Base-by-base conservation (phyloP, 805 yeast species). In the Wickerhamiella azyma region DNA sequence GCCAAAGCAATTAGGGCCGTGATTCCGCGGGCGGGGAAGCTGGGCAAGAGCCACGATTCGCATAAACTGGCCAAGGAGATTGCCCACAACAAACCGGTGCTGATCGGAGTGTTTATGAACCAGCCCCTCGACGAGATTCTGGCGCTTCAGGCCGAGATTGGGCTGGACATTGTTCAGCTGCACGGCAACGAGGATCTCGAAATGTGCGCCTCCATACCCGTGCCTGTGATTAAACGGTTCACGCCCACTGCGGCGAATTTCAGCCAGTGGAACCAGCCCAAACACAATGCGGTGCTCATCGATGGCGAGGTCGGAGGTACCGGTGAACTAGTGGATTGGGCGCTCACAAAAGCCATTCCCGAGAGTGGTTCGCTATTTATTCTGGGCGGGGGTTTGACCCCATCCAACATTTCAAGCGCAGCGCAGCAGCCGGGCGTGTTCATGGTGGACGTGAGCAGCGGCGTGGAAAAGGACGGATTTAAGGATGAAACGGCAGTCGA, bases 361-460 rank as follows among this genome's bases (percentile, higher is more conserved):
- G 40, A 41, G 2, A 33, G 67, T 0, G 59, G 62, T 5, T 63
- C 59, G 9, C 47, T 67, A 39, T 84, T 71, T 55, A 57, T 92
- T 0, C 66, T 92, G 24, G 97, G 97, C 0, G 98, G 98, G 5
- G 98, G 98, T 0, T 68, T 92, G 48, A 79, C 70, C 0, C 85
- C 92, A 0, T 77, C 70, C 1, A 92, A 88, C 55, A 85, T 92
- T 5, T 47, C 48, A 0, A 59, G 60, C 1, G 94, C 94, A 0
- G 50, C 64, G 13, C 37, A 44, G 7, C 60, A 73, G 10, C 53
- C 58, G 0, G 89, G 92, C 19, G 76, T 83, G n/a, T 58, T 78
- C 32, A 97, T 96, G 3, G 89, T 83, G 21, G 98, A 89, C 63
- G 97, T 92, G 6, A 81, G 94, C 56, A 86, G 96, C 9, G 98